Evolutionary conservation across 805 yeast species (phyloP).

Genomic region (Candida pini): DNA sequence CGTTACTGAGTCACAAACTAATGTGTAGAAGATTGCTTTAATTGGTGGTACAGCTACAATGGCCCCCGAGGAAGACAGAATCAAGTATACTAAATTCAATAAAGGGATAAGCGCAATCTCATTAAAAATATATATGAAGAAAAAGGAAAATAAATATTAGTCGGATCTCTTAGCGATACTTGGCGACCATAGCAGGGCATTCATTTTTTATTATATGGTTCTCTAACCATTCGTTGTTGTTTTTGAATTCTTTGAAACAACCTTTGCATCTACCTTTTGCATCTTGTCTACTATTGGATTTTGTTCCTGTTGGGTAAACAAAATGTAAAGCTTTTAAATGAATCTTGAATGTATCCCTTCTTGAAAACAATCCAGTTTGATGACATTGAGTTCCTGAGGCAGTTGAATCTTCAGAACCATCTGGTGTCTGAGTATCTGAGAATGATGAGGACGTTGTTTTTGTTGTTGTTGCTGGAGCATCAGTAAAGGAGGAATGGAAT

Average conservation of each 20-base stretch:
- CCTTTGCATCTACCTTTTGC: conserved; percentile 48
- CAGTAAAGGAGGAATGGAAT: no score
- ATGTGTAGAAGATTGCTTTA: no score
- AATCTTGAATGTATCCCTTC: conserved; percentile 55
- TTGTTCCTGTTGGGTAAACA: conserved; percentile 51
- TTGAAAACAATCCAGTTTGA: conserved; percentile 52
- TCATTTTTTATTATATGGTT: conserved; percentile 45
- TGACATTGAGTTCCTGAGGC: conserved; percentile 38
- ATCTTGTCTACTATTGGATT: conserved; percentile 37
- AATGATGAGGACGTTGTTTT: no score
- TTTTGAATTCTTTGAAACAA: conserved; percentile 45
- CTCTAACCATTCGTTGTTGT: conserved; percentile 47
- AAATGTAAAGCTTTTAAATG: conserved; percentile 54
- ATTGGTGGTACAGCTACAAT: no score
- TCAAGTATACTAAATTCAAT: not conserved
- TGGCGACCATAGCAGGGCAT: conserved; percentile 31
- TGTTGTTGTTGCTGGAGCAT: no score
- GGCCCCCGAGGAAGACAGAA: not conserved
- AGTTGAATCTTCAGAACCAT: conserved; percentile 11
- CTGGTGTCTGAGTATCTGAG: no score
- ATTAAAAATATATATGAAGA: conserved; percentile 5
- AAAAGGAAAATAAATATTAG: no score
- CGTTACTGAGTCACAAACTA: no score
- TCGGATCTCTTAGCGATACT: no score
- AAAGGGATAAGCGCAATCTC: not conserved